Evolutionary conservation across 2,329 filamentous ascomycete genomes (phyloP), one percentile per base, ranked within the genome.

Genomic region (Atkinsonella hypoxylon): DNA sequence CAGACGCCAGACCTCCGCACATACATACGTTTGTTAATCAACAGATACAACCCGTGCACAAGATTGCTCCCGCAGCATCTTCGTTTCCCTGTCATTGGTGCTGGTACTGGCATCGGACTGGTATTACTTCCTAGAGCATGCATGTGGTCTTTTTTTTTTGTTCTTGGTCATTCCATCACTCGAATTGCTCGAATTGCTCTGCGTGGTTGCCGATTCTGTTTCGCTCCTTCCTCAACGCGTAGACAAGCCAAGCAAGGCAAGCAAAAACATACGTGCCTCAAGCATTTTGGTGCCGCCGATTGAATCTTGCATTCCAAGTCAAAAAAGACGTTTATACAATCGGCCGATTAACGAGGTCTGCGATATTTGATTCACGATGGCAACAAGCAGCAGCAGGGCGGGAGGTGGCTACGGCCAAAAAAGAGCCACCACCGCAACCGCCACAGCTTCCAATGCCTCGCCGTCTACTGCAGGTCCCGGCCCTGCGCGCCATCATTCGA

Each of bases 391-490:
- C 26, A 13, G 15, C 47, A 43, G 15, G 45, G 34, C 45, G 13
- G 36, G 34, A 17, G 30, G 47, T n/a, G 47, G 38, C 39, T 12
- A 51, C 13, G 39, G 38, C 39, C 44, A 43, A 2, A 18, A 26
- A 39, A 44, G 36, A 39, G 44, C 49, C 39, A 34, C 47, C 38
- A 22, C 20, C 22, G 30, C 43, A 13, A 11, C 31, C 18, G 36
- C 48, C 12, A 40, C 42, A 43, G 32, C 42, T 8, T 42, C 46
- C 18, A 38, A 17, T 20, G n/a, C 47, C 6, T 30, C 34, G 22
- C n/a, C 50, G 12, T 22, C 52, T 34, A 42, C 49, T 44, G 52
- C 49, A 45, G 32, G 42, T 46, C 12, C 47, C 34, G 22, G 50
- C 48, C n/a, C 50, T 34, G 44, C 45, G n/a, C 45, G 51, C 36